Conservation (phyloP, 2,329 filamentous ascomycete genomes). For the Cercospora nicotianae region DNA sequence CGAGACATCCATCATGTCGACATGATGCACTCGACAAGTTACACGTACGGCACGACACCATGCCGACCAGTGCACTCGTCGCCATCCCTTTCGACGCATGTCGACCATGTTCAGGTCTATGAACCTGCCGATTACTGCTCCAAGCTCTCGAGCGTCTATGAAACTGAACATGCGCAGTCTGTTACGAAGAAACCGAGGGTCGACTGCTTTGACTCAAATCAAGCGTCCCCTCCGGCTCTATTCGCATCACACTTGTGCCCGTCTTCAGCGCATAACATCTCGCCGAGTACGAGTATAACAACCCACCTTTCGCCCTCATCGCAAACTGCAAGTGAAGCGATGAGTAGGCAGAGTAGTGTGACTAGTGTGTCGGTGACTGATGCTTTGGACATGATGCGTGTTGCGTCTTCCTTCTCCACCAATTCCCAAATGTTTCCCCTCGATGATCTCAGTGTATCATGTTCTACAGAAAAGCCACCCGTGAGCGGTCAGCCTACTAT, state of each 20-base stretch:
- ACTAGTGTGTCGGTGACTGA: conserved; percentile 44
- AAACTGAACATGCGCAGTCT: conserved; percentile 23
- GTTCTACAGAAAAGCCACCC: conserved; percentile 28
- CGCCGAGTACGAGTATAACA: conserved; percentile 34
- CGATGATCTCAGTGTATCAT: conserved; percentile 30
- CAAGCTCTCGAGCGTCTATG: conserved; percentile 29
- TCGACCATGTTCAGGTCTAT: conserved; percentile 28
- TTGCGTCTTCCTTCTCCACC: conserved; percentile 44
- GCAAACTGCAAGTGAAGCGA: conserved; percentile 34
- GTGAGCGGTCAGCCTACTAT: conserved; percentile 31
- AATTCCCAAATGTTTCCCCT: conserved; percentile 32
- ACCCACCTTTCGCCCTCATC: conserved; percentile 33
- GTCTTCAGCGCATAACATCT: conserved; percentile 27
- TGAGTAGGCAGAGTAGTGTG: conserved; percentile 51
- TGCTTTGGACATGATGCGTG: conserved; percentile 47
- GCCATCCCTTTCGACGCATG: conserved; percentile 34
- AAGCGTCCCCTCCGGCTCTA: conserved; percentile 20
- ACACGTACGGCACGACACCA: conserved; percentile 30
- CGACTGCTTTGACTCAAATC: conserved; percentile 22
- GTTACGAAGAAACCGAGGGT: conserved; percentile 31
- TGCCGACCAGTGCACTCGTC: conserved; percentile 13
- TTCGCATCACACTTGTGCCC: conserved; percentile 25
- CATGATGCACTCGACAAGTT: conserved; percentile 28
- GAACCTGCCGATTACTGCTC: conserved; percentile 35
- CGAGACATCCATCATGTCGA: conserved; percentile 28